A percentile compares a stretch with the other conserved stretches of the same genome.
Conservation (phyloP, 2,329 filamentous ascomycete genomes). For the Achaetomium macrosporum region DNA sequence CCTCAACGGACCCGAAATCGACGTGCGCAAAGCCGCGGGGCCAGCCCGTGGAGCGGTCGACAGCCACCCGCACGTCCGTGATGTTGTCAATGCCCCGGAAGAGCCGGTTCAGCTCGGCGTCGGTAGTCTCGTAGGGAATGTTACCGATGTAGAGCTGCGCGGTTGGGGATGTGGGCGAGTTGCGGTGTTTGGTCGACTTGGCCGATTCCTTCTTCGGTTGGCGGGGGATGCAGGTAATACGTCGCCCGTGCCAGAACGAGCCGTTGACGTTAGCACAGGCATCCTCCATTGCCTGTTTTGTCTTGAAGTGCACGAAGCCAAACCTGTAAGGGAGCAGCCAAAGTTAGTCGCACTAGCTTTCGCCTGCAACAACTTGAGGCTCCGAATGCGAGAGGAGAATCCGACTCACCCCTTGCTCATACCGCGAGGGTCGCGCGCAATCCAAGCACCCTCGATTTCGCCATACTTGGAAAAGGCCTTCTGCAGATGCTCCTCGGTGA, state of each 20-base stretch:
- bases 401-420: conserved; percentile 32
- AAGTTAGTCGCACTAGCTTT: not conserved
- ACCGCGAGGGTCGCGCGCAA: conserved; percentile 32
- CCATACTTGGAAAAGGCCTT: conserved; percentile 32
- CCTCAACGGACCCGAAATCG: conserved; percentile 65
- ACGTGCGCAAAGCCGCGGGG: conserved; percentile 80
- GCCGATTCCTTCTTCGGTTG: not conserved
- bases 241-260: conserved; percentile 36
- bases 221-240: conserved; percentile 27
- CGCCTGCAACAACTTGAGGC: not conserved
- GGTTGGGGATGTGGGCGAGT: conserved; percentile 20
- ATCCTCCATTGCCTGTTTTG: conserved; percentile 19
- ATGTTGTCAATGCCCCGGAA: conserved; percentile 67
- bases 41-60: conserved; percentile 74
- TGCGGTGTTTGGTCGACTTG: not conserved
- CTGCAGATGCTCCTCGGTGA: conserved; percentile 31
- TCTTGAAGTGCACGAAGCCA: conserved; percentile 30
- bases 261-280: conserved; percentile 29
- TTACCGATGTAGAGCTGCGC: conserved; percentile 70
- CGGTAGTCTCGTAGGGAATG: conserved; percentile 79
- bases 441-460: conserved; percentile 18
- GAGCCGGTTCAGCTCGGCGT: conserved; percentile 72
- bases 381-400: not conserved
- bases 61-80: conserved; percentile 71
- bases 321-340: conserved; percentile 22